Percentiles rank a stretch among this genome's conserved stretches.
These are phyloP conservation scores for Extremus antarcticus DNA, from an alignment of 495 filamentous ascomycete genomes.

Conservation along the genomic window DNA sequence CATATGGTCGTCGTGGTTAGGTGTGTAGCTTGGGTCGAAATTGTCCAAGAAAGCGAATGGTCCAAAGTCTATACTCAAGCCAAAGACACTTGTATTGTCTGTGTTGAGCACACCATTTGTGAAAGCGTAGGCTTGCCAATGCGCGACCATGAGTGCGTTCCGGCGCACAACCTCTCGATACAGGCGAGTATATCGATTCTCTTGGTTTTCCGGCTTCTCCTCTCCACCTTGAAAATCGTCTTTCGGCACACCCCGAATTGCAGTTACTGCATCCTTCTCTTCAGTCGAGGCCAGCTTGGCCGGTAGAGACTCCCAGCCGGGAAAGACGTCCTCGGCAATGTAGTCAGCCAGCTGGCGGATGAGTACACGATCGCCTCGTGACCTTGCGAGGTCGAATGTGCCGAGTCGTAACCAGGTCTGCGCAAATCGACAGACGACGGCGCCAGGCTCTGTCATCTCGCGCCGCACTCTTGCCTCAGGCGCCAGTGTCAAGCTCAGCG, in stretches of 20 bases:
- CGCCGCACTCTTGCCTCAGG: slow-evolving; percentile 62
- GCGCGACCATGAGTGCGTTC: slow-evolving; percentile 81
- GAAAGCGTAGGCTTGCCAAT: slow-evolving; percentile 95
- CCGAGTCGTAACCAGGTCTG: slow-evolving; percentile 84
- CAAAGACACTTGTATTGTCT: slow-evolving; percentile 87
- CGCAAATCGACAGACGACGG: slow-evolving; percentile 86
- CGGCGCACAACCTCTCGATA: slow-evolving; percentile 79
- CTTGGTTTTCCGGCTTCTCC: slow-evolving; percentile 23
- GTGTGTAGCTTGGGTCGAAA: slow-evolving; percentile 88
- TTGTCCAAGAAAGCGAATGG: slow-evolving; percentile 95
- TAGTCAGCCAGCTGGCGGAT: slow-evolving; percentile 68
- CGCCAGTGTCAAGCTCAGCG: slow-evolving; percentile 66
- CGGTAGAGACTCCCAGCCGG: slow-evolving; percentile 62
- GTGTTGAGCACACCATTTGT: slow-evolving; percentile 97
- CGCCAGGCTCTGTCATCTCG: slow-evolving; percentile 83
- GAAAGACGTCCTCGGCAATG: slow-evolving; percentile 73
- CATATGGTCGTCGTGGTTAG: slow-evolving; percentile 88
- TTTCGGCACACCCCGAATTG: slow-evolving; percentile 40
- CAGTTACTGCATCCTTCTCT: slow-evolving; percentile 31
- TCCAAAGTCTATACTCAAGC: slow-evolving; percentile 83
- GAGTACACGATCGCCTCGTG: slow-evolving; percentile 64
- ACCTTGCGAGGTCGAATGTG: slow-evolving; percentile 80
- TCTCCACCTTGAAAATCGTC: slow-evolving; percentile 47
- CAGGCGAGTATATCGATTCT: slow-evolving; percentile 77
- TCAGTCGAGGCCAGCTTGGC: slow-evolving; percentile 40